Evolutionary conservation across 345 rosid species (phyloP), one percentile per base, ranked within the genome.

Genomic region (Corymbia maculata): DNA sequence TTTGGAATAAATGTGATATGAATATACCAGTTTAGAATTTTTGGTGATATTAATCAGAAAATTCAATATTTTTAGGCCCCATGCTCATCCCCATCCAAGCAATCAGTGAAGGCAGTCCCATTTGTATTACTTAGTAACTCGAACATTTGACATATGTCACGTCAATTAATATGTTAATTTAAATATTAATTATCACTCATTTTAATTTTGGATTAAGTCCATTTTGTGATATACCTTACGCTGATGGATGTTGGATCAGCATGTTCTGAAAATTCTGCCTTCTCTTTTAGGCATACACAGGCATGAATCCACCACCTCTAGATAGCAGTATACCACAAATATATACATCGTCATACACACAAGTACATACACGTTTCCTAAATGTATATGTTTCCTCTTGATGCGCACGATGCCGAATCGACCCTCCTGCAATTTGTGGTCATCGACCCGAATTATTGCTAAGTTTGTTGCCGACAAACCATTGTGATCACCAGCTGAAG

Each of bases 401-500:
- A 28, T 6, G 26, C 28, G 32, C 68, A 61, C 68, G 2, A 28
- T 61, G 68, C 68, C 6, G 15, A 61, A 28, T 61, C 68, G 5
- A 61, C 32, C 68, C 14, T 61, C 68, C 68, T 61, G 32, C 68
- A 61, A 28, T 26, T 59, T 61, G 68, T 61, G 68, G 68, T 61
- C 68, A 2, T 50, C 12, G 12, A 50, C 51, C 51, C 51, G 12
- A 50, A 50, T 50, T 50, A 50, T 61, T 12, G 68, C 32, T 7
- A 61, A 61, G 68, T 61, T 61, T 15, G 32, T 61, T 12, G 68
- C 15, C 12, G 68, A 61, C 10, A 28, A 61, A 64, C 75, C 42
- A 14, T n/a, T 13, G 42, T 64, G 75, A 14, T 64, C 75, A 64
- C 17, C 9, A 13, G 42, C 30, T 89, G 85, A 97, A 95, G 90